phyloP scores from a whole-genome alignment of 2,329 filamentous ascomycete species.

The Pseudogymnoascus sp. region DNA sequence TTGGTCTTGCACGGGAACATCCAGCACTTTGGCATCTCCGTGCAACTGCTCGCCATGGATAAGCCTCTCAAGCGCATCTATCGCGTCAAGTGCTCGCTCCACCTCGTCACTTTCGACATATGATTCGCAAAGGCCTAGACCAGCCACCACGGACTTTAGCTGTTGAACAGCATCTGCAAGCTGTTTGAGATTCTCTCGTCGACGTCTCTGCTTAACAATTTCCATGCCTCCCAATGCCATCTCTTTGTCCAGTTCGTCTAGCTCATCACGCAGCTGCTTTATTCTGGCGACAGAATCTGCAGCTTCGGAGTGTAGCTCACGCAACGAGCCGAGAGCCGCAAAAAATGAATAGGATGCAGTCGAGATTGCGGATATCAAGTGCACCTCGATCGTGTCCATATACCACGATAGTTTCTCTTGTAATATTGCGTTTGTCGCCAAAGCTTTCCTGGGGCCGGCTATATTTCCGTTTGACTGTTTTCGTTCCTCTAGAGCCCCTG shows the following conservation, averaged over 20 bases:
- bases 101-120: constrained; percentile 77
- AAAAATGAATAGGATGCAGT: constrained; percentile 95
- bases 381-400: constrained; percentile 98
- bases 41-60: constrained; percentile 58
- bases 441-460: constrained; percentile 64
- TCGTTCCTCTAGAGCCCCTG: constrained; percentile 45
- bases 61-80: constrained; percentile 70
- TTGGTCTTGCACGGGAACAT: constrained; percentile 25
- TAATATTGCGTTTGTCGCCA: constrained; percentile 92
- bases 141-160: constrained; percentile 67
- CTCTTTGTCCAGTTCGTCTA: constrained; percentile 73
- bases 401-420: constrained; percentile 99
- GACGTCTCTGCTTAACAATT: constrained; percentile 72
- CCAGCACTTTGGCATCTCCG: constrained; percentile 21
- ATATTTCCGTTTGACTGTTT: constrained; percentile 47
- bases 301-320: constrained; percentile 85
- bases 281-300: constrained; percentile 86
- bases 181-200: constrained; percentile 75
- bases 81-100: constrained; percentile 66
- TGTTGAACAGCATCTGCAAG: constrained; percentile 77
- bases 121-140: constrained; percentile 66
- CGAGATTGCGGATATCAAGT: constrained; percentile 92
- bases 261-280: constrained; percentile 67
- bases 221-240: constrained; percentile 79
- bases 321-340: constrained; percentile 80